Base-by-base conservation (phyloP, 345 rosid genomes). In the Salix suchowensis region DNA sequence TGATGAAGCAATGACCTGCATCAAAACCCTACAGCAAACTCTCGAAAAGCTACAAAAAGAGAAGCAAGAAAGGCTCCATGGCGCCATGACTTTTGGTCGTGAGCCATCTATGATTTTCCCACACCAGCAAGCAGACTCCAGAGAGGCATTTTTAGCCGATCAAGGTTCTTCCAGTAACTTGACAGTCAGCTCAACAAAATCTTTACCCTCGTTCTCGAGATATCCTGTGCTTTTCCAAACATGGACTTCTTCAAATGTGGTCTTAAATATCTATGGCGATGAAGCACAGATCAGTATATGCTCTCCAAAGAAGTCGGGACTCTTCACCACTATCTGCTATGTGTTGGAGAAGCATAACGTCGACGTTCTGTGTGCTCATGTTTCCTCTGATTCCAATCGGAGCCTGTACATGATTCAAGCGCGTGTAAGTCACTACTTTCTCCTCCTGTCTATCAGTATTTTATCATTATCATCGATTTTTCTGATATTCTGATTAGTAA, bases 211-310 rank as follows among this genome's bases (percentile, higher is more conserved):
- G 0, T 30, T 70, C 1, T 6, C 80, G 15, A 72, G 39, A n/a
- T 36, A 9, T 39, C 91, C 91, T 26, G 83, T 82, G 32, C 64
- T 18, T 7, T 92, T 90, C 4, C 84, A 85, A 65, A 89, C 88
- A 21, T 92, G 96, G 96, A 76, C 82, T 16, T 85, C 97, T 11
- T 54, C 83, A 21, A 90, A 92, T 71, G 85, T 89, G 11, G 88
- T 88, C 50, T 62, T 92, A 82, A 92, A 85, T 81, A 78, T 91
- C 6, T 86, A 87, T 76, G 92, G 89, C 2, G 81, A 82, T 58
- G 89, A 86, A 76, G 97, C 94, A 8, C 88, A 85, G 46, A 79
- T 92, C 74, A 86, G 85, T 60, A 32, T 91, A 34, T 91, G 92
- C 67, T 83, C 88, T 1, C 74, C 81, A 3, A 87, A 80, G 78